Percentiles rank a stretch among this genome's conserved stretches.
Conservation (phyloP, 2,329 filamentous ascomycete species). For the Diaporthe citri region DNA sequence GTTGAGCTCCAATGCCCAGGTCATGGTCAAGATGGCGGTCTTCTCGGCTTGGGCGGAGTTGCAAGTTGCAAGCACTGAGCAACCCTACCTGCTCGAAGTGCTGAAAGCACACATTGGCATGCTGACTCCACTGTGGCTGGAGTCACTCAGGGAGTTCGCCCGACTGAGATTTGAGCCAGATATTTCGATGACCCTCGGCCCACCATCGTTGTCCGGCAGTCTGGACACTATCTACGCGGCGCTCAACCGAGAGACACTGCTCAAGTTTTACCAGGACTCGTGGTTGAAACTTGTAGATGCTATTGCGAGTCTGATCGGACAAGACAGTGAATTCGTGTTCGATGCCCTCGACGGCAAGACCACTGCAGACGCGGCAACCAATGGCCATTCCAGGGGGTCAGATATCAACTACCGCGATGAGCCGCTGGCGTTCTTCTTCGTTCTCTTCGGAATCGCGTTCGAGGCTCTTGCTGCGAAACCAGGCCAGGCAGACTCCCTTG, state of each 20-base stretch:
- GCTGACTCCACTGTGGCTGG: constrained; percentile 92
- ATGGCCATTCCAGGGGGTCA: constrained; percentile 70
- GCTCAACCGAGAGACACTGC: constrained; percentile 90
- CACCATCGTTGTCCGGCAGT: constrained; percentile 84
- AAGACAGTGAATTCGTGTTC: constrained; percentile 98
- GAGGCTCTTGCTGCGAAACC: constrained; percentile 91
- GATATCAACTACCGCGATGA: constrained; percentile 99
- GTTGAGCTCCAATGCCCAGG: constrained; percentile 93
- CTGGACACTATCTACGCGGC: constrained; percentile 95
- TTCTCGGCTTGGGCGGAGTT: constrained; percentile 98
- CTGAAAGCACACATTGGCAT: constrained; percentile 90
- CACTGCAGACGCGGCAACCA: constrained; percentile 59
- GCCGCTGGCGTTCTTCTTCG: constrained; percentile 98
- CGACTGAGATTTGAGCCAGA: constrained; percentile 93
- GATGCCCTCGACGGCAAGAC: constrained; percentile 93
- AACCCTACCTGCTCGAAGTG: constrained; percentile 89
- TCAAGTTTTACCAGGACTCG: constrained; percentile 96
- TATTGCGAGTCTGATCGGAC: constrained; percentile 96
- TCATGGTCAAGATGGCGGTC: constrained; percentile 98
- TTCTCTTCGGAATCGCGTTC: constrained; percentile 95
- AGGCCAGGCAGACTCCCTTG: constrained; percentile 73
- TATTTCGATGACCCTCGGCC: constrained; percentile 90
- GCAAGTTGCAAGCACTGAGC: constrained; percentile 93
- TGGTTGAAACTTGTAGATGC: constrained; percentile 98
- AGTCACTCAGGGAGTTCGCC: constrained; percentile 93